Base-by-base conservation (phyloP, 345 rosid species). In the Salix dunnii region DNA sequence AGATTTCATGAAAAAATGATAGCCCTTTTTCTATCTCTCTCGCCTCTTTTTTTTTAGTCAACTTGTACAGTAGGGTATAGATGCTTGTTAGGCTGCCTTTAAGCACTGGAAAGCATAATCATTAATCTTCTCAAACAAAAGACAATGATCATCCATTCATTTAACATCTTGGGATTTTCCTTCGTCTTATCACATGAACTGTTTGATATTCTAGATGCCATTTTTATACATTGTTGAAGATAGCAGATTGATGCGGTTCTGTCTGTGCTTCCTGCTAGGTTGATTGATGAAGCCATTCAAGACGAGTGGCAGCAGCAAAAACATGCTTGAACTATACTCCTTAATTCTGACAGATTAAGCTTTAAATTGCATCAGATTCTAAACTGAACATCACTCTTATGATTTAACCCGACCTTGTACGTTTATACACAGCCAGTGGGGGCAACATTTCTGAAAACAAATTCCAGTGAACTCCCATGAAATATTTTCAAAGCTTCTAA, bases 381-480 rank as follows among this genome's bases (percentile, higher is more conserved):
- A 2, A 35, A 35, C 36, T 6, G 6, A 35, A 35, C 7, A 35
- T 5, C 6, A 35, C 38, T 5, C 5, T 5, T 35, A 6, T 35
- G 38, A 35, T 35, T 35, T 35, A 35, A 35, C 38, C 38, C 6
- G 38, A 35, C 38, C 6, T 35, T 35, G 38, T 35, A 35, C 6
- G 36, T 35, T 35, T 35, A 35, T 35, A 35, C 7, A 35, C 38
- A 35, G 6, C 38, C 38, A 35, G 6, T 35, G 38, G 38, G 6
- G 5, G 38, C 38, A 35, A 35, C 38, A 35, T 35, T 35, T 5
- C 38, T 35, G 6, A 35, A 35, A 35, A n/a, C n/a, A 35, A 8
- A 38, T 38, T 8, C 2, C 2, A 9, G 1, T 8, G 10, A 38
- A 0, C 2, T 0, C 12, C 2, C 2, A 0, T 38, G 8, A 38